phyloP scores from a whole-genome alignment of 768 basidiomycete species.

The Gloeostereum incarnatum region DNA sequence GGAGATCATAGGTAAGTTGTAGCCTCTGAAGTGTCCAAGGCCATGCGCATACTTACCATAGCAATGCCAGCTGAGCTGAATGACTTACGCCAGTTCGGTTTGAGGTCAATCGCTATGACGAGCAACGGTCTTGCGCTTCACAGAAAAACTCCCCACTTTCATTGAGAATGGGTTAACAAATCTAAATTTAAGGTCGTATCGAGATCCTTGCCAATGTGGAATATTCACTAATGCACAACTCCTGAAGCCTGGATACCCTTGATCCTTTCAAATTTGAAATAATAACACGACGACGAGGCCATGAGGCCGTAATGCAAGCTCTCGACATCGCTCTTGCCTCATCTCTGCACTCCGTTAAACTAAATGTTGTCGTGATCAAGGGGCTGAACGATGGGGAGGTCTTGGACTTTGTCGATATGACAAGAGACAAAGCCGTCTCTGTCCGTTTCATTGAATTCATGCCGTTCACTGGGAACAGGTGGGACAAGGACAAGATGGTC shows the following conservation, averaged over 20 bases:
- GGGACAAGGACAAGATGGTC: conserved; percentile 78
- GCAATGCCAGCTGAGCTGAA: conserved; percentile 44
- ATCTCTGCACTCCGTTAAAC: conserved; percentile 53
- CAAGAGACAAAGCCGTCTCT: conserved; percentile 49
- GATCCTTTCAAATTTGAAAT: conserved; percentile 84
- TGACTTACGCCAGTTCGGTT: conserved; percentile 46
- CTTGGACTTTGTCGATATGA: conserved; percentile 70
- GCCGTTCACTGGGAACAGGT: conserved; percentile 89
- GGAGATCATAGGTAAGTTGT: conserved; percentile 54
- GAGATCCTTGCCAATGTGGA: no score
- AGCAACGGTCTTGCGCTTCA: conserved; percentile 74
- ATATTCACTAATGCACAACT: conserved; percentile 2
- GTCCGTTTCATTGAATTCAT: conserved; percentile 92
- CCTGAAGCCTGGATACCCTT: conserved; percentile 66
- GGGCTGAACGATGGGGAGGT: conserved; percentile 79
- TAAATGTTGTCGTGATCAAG: conserved; percentile 80
- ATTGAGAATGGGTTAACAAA: conserved; percentile 70
- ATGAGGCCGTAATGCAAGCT: conserved; percentile 63
- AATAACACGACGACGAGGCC: conserved; percentile 74
- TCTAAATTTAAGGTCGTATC: conserved; percentile 48
- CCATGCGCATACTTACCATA: conserved; percentile 4
- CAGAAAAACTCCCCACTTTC: conserved; percentile 58
- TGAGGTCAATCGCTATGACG: conserved; percentile 78
- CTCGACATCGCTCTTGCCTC: conserved; percentile 54
- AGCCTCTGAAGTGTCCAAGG: background rate